Percentiles rank a stretch among this genome's conserved stretches.
phyloP scores from a whole-genome alignment of 352 stramenopile genomes.

The Phytophthora fragariae region DNA sequence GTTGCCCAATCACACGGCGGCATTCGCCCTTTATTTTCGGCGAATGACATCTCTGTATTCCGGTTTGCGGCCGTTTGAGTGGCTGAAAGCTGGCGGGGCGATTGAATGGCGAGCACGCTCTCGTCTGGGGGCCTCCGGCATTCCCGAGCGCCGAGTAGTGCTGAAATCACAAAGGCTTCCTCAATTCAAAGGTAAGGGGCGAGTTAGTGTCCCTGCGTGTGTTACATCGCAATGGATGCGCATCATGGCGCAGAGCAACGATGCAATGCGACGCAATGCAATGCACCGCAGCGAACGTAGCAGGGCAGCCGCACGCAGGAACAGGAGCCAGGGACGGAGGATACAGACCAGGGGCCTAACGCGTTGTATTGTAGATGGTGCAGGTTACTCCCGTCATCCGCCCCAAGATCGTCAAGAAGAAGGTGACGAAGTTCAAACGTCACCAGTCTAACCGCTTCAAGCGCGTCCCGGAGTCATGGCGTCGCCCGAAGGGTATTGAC shows the following conservation, averaged over 20 bases:
- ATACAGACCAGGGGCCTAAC: constrained; percentile 20
- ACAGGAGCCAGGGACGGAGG: constrained; percentile 5
- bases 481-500: constrained; percentile 99
- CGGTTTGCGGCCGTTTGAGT: constrained; percentile 27
- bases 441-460: constrained; percentile 99
- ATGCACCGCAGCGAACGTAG: background rate
- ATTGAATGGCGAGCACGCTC: constrained; percentile 74
- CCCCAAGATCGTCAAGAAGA: constrained; percentile 99
- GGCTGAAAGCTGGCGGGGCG: constrained; percentile 31
- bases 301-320: background rate
- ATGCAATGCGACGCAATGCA: background rate
- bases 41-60: constrained; percentile 11
- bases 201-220: background rate
- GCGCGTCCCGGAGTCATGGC: constrained; percentile 96
- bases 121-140: constrained; percentile 17
- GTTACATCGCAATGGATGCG: background rate
- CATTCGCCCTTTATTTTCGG: constrained; percentile 5
- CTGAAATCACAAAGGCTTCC: constrained; percentile 91
- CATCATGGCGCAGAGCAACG: background rate
- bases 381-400: constrained; percentile 91
- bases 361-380: constrained; percentile 74
- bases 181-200: constrained; percentile 78
- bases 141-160: constrained; percentile 56
- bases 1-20: constrained; percentile 39
- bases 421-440: constrained; percentile 99